Evolutionary conservation across 2,329 filamentous ascomycete species (phyloP).

Genomic region (Monosporascus sp.): DNA sequence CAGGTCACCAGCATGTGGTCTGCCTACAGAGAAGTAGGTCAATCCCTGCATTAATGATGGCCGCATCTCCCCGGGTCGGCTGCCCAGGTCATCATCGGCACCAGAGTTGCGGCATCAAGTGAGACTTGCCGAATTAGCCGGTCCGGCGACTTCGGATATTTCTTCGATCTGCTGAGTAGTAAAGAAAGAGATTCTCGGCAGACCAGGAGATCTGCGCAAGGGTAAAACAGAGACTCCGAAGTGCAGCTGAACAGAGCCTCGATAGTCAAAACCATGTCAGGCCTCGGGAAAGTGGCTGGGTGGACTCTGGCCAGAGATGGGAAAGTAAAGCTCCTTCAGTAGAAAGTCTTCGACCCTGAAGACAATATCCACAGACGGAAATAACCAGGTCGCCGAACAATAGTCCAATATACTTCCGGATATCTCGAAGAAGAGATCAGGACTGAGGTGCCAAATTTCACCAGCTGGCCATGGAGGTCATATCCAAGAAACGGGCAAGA

Average conservation of each 20-base stretch:
- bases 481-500: conserved; percentile 24
- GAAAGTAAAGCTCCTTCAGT: background rate
- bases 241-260: background rate
- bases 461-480: conserved; percentile 7
- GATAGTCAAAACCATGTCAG: background rate
- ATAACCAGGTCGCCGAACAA: conserved; percentile 16
- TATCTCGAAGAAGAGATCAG: conserved; percentile 15
- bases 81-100: background rate
- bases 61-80: background rate
- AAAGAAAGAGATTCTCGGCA: background rate
- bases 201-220: background rate
- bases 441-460: conserved; percentile 6
- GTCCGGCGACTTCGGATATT: background rate
- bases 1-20: background rate
- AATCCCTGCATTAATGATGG: background rate
- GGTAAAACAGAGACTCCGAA: background rate
- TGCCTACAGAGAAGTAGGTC: too few relatives aligned
- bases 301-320: background rate
- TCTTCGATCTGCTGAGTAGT: background rate
- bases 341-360: conserved; percentile 3
- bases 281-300: background rate
- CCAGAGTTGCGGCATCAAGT: background rate
- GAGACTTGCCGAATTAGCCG: background rate
- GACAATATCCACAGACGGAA: conserved; percentile 13
- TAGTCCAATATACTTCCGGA: conserved; percentile 18